A percentile compares a stretch with the other conserved stretches of the same genome.
These are phyloP conservation scores for Symbiodinium pilosum DNA, from an alignment of 73 alveolate genomes.

Conservation along the genomic window DNA sequence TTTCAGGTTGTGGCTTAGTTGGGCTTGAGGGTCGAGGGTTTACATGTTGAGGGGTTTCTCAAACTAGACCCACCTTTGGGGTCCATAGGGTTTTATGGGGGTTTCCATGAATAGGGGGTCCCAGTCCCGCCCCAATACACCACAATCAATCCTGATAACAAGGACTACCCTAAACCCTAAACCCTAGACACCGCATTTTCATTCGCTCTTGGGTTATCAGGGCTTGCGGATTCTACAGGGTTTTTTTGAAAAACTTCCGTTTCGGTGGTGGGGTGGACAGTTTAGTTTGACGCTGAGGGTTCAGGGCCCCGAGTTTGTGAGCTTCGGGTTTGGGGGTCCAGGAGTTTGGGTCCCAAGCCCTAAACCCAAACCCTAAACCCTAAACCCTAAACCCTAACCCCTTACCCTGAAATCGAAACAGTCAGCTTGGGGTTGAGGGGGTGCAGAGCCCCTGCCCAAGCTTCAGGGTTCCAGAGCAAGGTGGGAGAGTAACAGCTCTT, in stretches of 20 bases:
- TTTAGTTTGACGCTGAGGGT: background rate
- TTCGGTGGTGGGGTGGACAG: background rate
- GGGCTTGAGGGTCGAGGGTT: background rate
- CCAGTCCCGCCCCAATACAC: too few species aligned
- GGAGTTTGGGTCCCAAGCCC: background rate
- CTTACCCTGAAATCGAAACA: background rate
- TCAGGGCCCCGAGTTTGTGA: background rate
- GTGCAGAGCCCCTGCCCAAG: too few species aligned
- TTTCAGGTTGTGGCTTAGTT: background rate
- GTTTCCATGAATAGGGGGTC: too few species aligned
- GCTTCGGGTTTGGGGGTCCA: background rate
- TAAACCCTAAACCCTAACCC: background rate
- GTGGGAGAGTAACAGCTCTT: too few species aligned
- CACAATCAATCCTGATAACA: too few species aligned
- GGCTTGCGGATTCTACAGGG: background rate
- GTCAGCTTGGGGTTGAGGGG: too few species aligned
- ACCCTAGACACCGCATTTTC: too few species aligned
- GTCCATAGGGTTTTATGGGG: background rate
- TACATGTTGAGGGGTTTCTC: background rate
- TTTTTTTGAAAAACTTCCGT: too few species aligned
- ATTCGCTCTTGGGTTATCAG: too few species aligned
- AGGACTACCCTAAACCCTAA: too few species aligned
- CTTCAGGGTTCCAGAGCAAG: too few species aligned
- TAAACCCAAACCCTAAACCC: background rate
- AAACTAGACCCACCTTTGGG: too few species aligned